Base-by-base conservation (phyloP, 257 asterid genomes). In the Parsonsia alboflavescens region DNA sequence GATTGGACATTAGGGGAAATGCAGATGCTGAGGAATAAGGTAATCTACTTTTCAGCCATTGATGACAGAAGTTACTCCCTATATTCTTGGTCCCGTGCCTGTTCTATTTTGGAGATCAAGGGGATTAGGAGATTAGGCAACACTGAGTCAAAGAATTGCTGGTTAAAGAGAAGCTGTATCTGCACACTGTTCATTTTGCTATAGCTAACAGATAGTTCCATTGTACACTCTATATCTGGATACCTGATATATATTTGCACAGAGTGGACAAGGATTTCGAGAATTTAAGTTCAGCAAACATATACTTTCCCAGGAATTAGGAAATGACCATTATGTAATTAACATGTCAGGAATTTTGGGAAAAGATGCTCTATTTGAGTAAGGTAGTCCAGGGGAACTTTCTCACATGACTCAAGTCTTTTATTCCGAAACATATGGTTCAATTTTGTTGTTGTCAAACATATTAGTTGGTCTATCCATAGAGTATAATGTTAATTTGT, bases 1-100 rank as follows among this genome's bases (percentile, higher is more conserved):
- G 99, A 95, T 84, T 95, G 99, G 99, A 92, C 98, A 30, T 71
- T 70, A 7, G 88, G 76, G 82, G 98, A 94, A 86, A 85, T 97
- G 70, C 85, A 82, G 74, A 94, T 94, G 98, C 86, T 91, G 59
- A 88, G 98, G 84, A 87, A 88, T 85, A 90, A 92, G 97, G 97
- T 93, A 82, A 72, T 65, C 24, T 22, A 22, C 24, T 65, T 11
- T n/a, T 54, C 13, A 44, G 19, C 68, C 54, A 21, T 30, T 22
- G 0, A 30, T 72, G 22, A n/a, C 41, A 39, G 17, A 52, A 50
- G 53, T 41, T 57, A 41, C 44, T 11, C 39, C 22, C 16, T 63
- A 10, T 6, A 16, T 6, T 41, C 48, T 8, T 19, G 19, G 30
- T 66, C 17, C 63, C 28, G 36, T 57, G 10, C 44, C 33, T n/a